These are phyloP conservation scores for Verticillium nubilum DNA, from an alignment of 2,329 filamentous ascomycete genomes.

Conservation along the genomic window DNA sequence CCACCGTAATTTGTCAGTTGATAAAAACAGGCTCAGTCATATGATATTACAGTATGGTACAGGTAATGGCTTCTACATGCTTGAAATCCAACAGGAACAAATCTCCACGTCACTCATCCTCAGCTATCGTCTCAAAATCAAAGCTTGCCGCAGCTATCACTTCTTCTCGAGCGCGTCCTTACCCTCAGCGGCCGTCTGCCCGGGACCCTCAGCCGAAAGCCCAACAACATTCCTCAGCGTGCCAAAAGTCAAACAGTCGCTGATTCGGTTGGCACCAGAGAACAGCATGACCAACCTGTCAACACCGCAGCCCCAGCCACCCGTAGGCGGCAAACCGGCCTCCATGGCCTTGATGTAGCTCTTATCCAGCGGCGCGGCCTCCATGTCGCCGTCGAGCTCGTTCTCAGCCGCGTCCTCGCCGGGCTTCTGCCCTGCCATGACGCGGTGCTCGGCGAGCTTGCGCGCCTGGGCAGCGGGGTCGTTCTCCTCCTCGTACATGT, in stretches of 20 bases:
- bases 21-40: not conserved
- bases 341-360: constrained; percentile 80
- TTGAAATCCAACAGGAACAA: not conserved
- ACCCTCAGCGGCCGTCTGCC: not conserved
- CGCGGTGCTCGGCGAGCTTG: constrained; percentile 64
- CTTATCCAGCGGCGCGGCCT: constrained; percentile 58
- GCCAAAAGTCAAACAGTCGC: constrained; percentile 84
- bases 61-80: not conserved
- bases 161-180: not conserved
- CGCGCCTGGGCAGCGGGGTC: constrained; percentile 77
- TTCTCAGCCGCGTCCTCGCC: constrained; percentile 19
- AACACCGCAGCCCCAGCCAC: constrained; percentile 92
- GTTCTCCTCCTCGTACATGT: constrained; percentile 99
- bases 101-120: not conserved
- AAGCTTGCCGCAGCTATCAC: not conserved
- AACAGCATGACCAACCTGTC: constrained; percentile 92
- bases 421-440: constrained; percentile 25
- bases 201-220: constrained; percentile 30
- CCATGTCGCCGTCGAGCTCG: constrained; percentile 38
- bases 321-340: constrained; percentile 89
- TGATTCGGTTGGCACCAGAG: constrained; percentile 70
- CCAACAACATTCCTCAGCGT: constrained; percentile 66
- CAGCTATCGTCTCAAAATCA: not conserved
- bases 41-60: not conserved
- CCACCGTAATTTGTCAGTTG: too few relatives aligned